Evolutionary conservation across 2,329 filamentous ascomycete species (phyloP), one percentile per base, ranked within the genome.

Genomic region (Xylariomycetidae sp.): DNA sequence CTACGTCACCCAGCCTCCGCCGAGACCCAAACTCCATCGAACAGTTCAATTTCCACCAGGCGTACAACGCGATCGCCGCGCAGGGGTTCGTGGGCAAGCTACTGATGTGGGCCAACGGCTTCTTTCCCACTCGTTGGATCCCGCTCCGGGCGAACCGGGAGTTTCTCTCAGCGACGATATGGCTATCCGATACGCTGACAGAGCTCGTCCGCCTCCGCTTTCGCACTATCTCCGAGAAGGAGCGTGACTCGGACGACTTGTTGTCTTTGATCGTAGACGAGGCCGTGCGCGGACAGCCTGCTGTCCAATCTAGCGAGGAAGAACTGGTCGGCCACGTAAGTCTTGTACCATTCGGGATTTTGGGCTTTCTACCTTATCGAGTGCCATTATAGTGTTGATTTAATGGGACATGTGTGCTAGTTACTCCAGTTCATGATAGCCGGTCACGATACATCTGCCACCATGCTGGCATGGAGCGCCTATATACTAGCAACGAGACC

Each of bases 401-500:
- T 10, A 3, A 14, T 18, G 14, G 14, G 7, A 28, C 20, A 18
- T 20, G 9, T 8, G 3, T 23, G 9, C 14, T 22, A 45, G 42
- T 28, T 59, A 12, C 41, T 65, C 25, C 63, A 63, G 20, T 52
- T 63, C 27, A 45, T 63, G 41, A 48, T 56, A 5, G 53, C 61
- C 16, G 60, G 61, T 0, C 61, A 64, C 22, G 61, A 63, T 25
- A 63, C 61, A 1, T 61, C 57, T 5, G 58, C 61, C 4, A 50
- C 50, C 3, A 50, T 53, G 0, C 36, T 64, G 3, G 47, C 53
- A 1, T 65, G 61, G 61, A 48, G 51, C 0, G 46, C 53, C 1
- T 59, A 63, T 13, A 41, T 51, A 5, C 33, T 66, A 19, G 50
- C 54, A 4, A 47, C 50, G 16, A 42, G 59, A 13, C 53, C 50